phyloP scores from a whole-genome alignment of 192 early-diverging fungal genomes.

The Coemansia sp. region DNA sequence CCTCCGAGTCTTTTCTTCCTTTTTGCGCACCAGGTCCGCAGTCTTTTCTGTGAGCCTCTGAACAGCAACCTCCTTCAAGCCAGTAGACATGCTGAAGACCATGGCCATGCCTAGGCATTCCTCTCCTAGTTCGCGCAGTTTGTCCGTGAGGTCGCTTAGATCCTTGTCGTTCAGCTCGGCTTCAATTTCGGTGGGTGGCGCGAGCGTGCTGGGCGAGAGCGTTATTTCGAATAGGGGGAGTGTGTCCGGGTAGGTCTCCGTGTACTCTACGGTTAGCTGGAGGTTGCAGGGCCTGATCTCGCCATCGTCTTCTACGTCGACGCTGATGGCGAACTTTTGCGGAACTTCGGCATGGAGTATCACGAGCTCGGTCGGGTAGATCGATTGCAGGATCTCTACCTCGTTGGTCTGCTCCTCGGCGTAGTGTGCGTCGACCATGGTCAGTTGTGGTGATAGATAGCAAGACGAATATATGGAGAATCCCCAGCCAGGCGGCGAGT shows the following conservation, averaged over 20 bases:
- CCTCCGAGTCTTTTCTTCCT: slow-evolving; percentile 55
- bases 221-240: slow-evolving; percentile 65
- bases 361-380: slow-evolving; percentile 76
- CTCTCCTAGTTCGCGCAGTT: slow-evolving; percentile 49
- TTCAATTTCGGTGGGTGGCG: slow-evolving; percentile 39
- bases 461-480: background rate
- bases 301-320: slow-evolving; percentile 65
- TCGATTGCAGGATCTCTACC: slow-evolving; percentile 75
- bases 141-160: slow-evolving; percentile 27
- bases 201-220: slow-evolving; percentile 33
- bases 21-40: slow-evolving; percentile 47
- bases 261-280: slow-evolving; percentile 62
- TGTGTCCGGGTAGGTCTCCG: slow-evolving; percentile 70
- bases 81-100: slow-evolving; percentile 79
- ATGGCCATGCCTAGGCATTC: slow-evolving; percentile 88
- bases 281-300: slow-evolving; percentile 57
- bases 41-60: slow-evolving; percentile 59
- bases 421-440: slow-evolving; percentile 60
- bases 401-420: slow-evolving; percentile 77
- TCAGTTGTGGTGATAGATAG: background rate
- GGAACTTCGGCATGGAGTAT: slow-evolving; percentile 50
- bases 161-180: slow-evolving; percentile 45
- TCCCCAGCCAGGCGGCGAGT: background rate
- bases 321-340: slow-evolving; percentile 59
- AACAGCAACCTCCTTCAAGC: slow-evolving; percentile 71